phyloP scores from a whole-genome alignment of 139 green algal genomes.

The Picochlorum sp. region DNA sequence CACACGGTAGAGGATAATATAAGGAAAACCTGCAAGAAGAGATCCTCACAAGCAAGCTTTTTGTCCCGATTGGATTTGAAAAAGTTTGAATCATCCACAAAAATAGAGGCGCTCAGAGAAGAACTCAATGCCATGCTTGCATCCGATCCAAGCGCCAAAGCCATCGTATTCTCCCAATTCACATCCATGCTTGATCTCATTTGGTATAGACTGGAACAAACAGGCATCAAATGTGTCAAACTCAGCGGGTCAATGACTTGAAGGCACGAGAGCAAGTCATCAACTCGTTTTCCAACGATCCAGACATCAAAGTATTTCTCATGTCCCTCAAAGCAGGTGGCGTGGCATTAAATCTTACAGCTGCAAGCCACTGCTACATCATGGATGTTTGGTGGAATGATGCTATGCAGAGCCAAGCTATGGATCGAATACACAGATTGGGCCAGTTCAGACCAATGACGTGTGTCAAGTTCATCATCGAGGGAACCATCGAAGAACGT shows the following conservation, averaged over 20 bases:
- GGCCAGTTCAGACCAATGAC: constrained; percentile 81
- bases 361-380: constrained; percentile 81
- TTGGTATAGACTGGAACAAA: constrained; percentile 34
- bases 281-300: constrained; percentile 66
- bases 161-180: constrained; percentile 92
- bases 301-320: constrained; percentile 60
- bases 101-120: constrained; percentile 86
- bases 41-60: constrained; percentile 40
- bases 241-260: constrained; percentile 81
- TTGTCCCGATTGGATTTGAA: constrained; percentile 51
- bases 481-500: constrained; percentile 83
- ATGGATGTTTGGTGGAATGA: constrained; percentile 80
- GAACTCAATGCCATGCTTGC: constrained; percentile 51
- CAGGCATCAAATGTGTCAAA: constrained; percentile 63
- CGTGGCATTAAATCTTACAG: constrained; percentile 83
- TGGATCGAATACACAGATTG: constrained; percentile 83
- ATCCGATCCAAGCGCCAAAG: constrained; percentile 68
- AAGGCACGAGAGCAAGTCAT: constrained; percentile 65
- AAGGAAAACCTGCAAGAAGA: neutral
- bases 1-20: neutral
- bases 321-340: constrained; percentile 78
- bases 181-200: constrained; percentile 85
- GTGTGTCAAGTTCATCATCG: constrained; percentile 75
- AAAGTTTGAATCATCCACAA: constrained; percentile 78
- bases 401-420: constrained; percentile 65